Percentiles rank a stretch among this genome's conserved stretches.
phyloP scores from a whole-genome alignment of 225 moss, liverwort and hornwort genomes.

The Pleurozium schreberi region DNA sequence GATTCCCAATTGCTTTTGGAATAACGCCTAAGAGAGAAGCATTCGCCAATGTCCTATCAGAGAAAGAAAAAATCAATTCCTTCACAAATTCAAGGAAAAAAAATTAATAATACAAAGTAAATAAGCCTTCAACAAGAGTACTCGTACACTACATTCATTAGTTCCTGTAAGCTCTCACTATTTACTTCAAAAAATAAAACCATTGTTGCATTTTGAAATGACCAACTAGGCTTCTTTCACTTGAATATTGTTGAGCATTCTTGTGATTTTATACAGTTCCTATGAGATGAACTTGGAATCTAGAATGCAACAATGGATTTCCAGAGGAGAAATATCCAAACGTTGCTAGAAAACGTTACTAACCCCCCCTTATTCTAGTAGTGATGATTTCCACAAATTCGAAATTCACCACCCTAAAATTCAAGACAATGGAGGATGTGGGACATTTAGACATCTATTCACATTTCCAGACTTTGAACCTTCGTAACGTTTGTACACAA shows the following conservation, averaged over 20 bases:
- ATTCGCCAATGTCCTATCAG: background rate
- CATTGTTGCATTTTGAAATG: no score
- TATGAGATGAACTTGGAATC: background rate
- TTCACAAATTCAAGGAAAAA: background rate
- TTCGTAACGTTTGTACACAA: background rate
- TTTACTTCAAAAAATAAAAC: no score
- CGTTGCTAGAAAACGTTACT: no score
- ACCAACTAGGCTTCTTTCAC: no score
- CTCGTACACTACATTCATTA: background rate
- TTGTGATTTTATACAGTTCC: background rate
- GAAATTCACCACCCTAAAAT: background rate
- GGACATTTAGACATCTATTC: background rate
- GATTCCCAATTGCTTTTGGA: conserved; percentile 6
- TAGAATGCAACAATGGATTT: background rate
- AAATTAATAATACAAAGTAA: no score
- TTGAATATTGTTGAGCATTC: background rate
- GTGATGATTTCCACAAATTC: no score
- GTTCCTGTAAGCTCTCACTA: background rate
- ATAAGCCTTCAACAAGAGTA: no score
- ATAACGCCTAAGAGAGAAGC: background rate
- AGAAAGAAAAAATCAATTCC: background rate
- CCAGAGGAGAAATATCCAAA: no score
- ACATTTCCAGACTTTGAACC: background rate
- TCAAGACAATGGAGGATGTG: background rate
- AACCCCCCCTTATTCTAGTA: no score